Evolutionary conservation across 2,329 filamentous ascomycete species (phyloP).

Genomic region (Colletotrichum theobromicola): DNA sequence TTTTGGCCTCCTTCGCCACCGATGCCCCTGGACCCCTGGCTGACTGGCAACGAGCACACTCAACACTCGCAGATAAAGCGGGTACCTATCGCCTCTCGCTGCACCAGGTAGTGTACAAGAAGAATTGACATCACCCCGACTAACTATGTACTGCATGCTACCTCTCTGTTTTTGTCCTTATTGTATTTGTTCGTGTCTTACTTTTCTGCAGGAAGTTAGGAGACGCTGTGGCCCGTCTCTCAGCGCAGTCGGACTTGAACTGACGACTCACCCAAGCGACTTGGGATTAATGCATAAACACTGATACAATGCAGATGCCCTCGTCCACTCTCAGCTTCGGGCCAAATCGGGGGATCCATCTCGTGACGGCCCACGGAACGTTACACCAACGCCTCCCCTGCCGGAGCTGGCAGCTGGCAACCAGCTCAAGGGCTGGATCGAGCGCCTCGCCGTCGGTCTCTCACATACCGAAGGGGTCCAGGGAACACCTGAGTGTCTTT

Average conservation of each 20-base stretch:
- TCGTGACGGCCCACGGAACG: conserved; percentile 7
- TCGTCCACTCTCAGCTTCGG: not conserved
- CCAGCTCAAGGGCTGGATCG: not conserved
- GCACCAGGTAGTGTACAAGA: not conserved
- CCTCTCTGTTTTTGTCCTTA: conserved; percentile 1
- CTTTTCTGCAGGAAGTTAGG: not conserved
- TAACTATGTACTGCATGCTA: not conserved
- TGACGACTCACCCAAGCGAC: not conserved
- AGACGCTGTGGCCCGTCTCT: not conserved
- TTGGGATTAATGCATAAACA: conserved; percentile 9
- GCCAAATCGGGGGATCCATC: not conserved
- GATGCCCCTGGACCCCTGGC: conserved; percentile 4
- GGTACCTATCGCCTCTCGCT: not conserved
- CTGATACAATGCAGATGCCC: not conserved
- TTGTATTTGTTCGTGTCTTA: not conserved
- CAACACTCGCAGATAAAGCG: conserved; percentile 18
- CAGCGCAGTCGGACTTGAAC: not conserved
- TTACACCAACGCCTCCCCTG: conserved; percentile 13
- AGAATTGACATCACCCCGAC: conserved; percentile 12
- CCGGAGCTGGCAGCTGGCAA: conserved; percentile 1
- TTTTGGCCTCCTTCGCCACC: not conserved
- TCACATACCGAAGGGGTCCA: not conserved
- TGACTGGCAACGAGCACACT: not conserved
- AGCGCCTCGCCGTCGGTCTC: not conserved
- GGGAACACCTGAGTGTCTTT: not conserved